These are phyloP conservation scores for Omphalotus olearius DNA, from an alignment of 1,284 basidiomycete species.

Conservation along the genomic window DNA sequence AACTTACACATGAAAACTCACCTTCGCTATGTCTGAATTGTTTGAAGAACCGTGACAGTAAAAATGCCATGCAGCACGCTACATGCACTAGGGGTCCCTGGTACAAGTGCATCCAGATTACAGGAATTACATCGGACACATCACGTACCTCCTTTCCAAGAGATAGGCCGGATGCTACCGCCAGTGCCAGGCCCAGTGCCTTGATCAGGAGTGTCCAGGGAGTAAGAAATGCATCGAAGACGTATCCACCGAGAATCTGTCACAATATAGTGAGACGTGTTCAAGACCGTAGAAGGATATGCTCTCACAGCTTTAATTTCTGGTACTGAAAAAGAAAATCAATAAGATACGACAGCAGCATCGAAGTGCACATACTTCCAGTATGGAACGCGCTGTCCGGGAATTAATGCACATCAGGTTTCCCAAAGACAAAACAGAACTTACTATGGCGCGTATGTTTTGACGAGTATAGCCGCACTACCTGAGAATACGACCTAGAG, in stretches of 20 bases:
- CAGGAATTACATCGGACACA: too few species aligned
- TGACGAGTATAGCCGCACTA: constrained; percentile 62
- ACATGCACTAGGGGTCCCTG: constrained; percentile 72
- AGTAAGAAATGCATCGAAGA: constrained; percentile 66
- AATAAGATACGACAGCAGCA: constrained; percentile 5
- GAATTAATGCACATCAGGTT: not conserved
- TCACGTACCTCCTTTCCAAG: constrained; percentile 63
- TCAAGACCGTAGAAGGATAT: constrained; percentile 11
- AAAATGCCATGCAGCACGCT: constrained; percentile 62
- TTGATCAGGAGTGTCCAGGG: constrained; percentile 77
- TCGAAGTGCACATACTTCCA: constrained; percentile 49
- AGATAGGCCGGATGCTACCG: constrained; percentile 75
- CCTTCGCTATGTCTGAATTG: constrained; percentile 62
- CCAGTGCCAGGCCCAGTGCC: constrained; percentile 69
- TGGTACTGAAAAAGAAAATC: constrained; percentile 43
- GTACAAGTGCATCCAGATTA: not conserved
- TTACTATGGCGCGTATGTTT: constrained; percentile 67
- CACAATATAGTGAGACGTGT: not conserved
- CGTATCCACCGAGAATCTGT: constrained; percentile 71
- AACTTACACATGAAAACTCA: constrained; percentile 17
- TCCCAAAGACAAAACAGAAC: constrained; percentile 19
- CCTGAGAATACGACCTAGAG: constrained; percentile 56
- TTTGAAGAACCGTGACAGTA: constrained; percentile 51
- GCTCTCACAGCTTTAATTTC: constrained; percentile 68
- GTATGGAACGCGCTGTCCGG: constrained; percentile 67